Base-by-base conservation (phyloP, 2,329 filamentous ascomycete genomes). In the Xylaria sp. region DNA sequence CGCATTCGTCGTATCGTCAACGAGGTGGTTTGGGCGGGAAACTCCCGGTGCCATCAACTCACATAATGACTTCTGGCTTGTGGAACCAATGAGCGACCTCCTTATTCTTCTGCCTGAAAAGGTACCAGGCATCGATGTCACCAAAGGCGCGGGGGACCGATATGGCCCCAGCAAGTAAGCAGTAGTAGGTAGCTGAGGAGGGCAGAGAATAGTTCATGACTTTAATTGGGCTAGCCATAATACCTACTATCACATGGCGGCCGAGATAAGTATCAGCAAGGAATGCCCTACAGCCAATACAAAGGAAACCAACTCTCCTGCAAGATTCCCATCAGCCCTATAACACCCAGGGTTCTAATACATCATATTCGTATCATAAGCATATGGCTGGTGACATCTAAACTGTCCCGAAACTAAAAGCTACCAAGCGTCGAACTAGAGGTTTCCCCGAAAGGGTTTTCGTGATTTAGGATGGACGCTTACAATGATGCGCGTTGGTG, bases 71-170 rank as follows among this genome's bases (percentile, higher is more conserved):
- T 36, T 38, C 2, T 42, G 3, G 27, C 54, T 17, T 25, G 33
- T 31, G 25, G 63, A 59, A 56, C 77, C 77, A 79, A 77, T 76
- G 63, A 75, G 17, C 61, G 65, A 42, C 27, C 31, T 25, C 68
- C 10, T 69, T 76, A 78, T 78, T 61, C 70, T 67, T 75, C 75
- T 78, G 76, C 77, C 77, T 78, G 58, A 53, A 69, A 70, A 63
- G 62, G 67, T 63, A 61, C 64, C 54, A 64, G 50, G 20, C 29
- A 38, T 36, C 45, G 33, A 17, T 42, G 25, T 55, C 31, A 27
- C 29, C 5, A 42, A 27, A 6, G 25, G 31, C 47, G 13, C 33
- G 27, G 25, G 17, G 5, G n/a, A n/a, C 31, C 3, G 11, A 15
- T 4, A n/a, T 10, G 17, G 27, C 33, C 29, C n/a, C 20, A 36